These are phyloP conservation scores for Chrysanthemum makinoi DNA, from an alignment of 129 eudicot genomes.

Conservation along the genomic window DNA sequence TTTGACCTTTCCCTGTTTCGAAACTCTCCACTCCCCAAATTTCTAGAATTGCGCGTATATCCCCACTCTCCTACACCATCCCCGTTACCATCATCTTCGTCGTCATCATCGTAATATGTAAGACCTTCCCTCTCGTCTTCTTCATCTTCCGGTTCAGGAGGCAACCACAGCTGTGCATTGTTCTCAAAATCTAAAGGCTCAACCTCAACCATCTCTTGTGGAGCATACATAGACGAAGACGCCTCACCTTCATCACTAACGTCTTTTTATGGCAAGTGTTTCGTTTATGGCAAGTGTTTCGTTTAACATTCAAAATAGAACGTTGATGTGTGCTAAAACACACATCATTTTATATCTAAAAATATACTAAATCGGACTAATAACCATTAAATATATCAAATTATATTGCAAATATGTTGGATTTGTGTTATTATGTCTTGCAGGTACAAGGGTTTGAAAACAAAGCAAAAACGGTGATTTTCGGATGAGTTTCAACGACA, in stretches of 20 bases:
- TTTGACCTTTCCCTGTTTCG: conserved; percentile 76
- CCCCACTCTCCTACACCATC: conserved; percentile 95
- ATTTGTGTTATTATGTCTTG: too few species aligned
- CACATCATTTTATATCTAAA: too few species aligned
- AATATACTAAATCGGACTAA: too few species aligned
- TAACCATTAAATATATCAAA: too few species aligned
- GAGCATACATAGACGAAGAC: conserved; percentile 58
- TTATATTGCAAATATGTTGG: too few species aligned
- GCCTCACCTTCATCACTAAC: conserved; percentile 73
- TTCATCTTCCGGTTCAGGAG: conserved; percentile 99
- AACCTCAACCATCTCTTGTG: conserved; percentile 46
- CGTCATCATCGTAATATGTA: conserved; percentile 66
- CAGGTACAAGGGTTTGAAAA: too few species aligned
- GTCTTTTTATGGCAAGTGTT: too few species aligned
- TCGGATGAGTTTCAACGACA: too few species aligned
- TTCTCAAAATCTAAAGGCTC: conserved; percentile 96
- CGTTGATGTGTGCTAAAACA: too few species aligned
- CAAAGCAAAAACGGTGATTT: too few species aligned
- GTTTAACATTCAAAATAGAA: too few species aligned
- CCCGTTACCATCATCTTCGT: conserved; percentile 59
- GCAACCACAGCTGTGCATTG: conserved; percentile 94
- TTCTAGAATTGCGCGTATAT: conserved; percentile 24
- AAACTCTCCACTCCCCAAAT: conserved; percentile 77
- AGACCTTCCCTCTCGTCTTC: conserved; percentile 87
- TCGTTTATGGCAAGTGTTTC: too few species aligned